phyloP scores from a whole-genome alignment of 1,284 basidiomycete species.

The Puccinia triticina region DNA sequence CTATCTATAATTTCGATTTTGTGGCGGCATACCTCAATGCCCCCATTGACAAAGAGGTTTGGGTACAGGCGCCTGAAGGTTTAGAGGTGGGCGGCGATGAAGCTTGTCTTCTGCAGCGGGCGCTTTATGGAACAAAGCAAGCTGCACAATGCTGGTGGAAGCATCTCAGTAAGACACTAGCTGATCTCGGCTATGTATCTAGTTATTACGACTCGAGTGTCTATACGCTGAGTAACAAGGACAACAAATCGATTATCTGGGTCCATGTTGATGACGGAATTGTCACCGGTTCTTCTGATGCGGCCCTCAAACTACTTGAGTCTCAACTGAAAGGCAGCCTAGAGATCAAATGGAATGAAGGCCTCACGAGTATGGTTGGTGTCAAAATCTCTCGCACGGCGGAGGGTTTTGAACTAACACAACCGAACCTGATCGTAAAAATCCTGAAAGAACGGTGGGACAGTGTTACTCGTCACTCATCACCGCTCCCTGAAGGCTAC shows the following conservation, averaged over 20 bases:
- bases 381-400: neutral
- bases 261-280: conserved; percentile 19
- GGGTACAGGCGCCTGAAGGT: neutral
- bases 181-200: neutral
- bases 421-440: neutral
- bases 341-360: neutral
- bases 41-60: neutral
- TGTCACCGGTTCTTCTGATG: neutral
- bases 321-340: neutral
- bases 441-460: neutral
- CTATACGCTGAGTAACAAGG: neutral
- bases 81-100: neutral
- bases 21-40: neutral
- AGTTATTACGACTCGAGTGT: neutral
- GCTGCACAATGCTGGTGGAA: conserved; percentile 18
- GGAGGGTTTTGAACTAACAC: neutral
- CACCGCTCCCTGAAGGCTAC: neutral
- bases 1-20: neutral
- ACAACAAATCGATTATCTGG: neutral
- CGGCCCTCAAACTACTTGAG: neutral
- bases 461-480: neutral
- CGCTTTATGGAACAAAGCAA: conserved; percentile 21
- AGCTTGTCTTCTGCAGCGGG: neutral
- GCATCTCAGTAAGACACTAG: neutral
- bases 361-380: neutral